A percentile compares a stretch with the other conserved stretches of the same genome.
Evolutionary conservation across 371 early-diverging fungal species (phyloP).

Genomic region (Dichotomocladium elegans): DNA sequence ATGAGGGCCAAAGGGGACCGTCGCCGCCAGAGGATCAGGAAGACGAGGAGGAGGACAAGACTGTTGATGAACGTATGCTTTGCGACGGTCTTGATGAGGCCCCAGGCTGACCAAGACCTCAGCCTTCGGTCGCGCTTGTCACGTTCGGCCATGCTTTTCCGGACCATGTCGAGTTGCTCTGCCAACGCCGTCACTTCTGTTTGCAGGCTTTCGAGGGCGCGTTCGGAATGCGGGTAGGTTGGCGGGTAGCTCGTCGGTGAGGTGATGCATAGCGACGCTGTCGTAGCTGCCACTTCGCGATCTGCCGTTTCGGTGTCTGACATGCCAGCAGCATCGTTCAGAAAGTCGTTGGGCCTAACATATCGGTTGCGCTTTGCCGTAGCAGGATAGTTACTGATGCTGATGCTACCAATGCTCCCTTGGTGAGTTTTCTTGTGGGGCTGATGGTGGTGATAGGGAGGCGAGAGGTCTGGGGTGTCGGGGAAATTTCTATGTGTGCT

Average conservation of each 20-base stretch:
- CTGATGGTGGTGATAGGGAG: slow-evolving; percentile 1
- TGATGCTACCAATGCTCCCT: neutral
- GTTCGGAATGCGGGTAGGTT: slow-evolving; percentile 14
- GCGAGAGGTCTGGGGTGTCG: slow-evolving; percentile 14
- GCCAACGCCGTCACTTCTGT: slow-evolving; percentile 47
- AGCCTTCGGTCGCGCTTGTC: slow-evolving; percentile 18
- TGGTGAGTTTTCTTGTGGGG: no score
- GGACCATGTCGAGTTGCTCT: slow-evolving; percentile 41
- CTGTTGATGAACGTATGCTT: slow-evolving; percentile 35
- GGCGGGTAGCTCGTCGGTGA: slow-evolving; percentile 27
- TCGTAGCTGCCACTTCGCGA: slow-evolving; percentile 39
- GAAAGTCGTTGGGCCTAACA: slow-evolving; percentile 25
- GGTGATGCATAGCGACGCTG: slow-evolving; percentile 13
- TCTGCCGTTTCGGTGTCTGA: slow-evolving; percentile 41
- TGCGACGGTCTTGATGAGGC: slow-evolving; percentile 16
- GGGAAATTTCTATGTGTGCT: slow-evolving; percentile 2
- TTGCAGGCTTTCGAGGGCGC: slow-evolving; percentile 44
- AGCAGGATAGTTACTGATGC: neutral
- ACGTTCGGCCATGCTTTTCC: slow-evolving; percentile 16
- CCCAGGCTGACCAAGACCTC: slow-evolving; percentile 18
- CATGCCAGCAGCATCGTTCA: slow-evolving; percentile 8
- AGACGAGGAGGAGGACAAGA: slow-evolving; percentile 24
- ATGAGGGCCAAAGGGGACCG: slow-evolving; percentile 39
- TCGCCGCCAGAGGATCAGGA: slow-evolving; percentile 26
- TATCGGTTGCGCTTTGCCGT: neutral